A percentile compares a stretch with the other conserved stretches of the same genome.
Conservation (phyloP, 2,329 filamentous ascomycete species). For the Boeremia lycopersici region DNA sequence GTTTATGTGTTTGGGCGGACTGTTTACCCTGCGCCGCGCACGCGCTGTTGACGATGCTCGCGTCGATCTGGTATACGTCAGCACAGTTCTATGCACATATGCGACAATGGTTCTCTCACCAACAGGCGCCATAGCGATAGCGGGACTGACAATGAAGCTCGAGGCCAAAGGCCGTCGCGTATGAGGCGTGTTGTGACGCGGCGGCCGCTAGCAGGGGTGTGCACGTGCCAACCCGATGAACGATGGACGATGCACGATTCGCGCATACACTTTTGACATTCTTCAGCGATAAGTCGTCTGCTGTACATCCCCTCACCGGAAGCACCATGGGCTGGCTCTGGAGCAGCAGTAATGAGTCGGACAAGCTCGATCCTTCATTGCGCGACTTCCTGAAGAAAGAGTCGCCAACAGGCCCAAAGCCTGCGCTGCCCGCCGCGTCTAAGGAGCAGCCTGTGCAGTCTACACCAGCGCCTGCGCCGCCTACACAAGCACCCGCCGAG, state of each 20-base stretch:
- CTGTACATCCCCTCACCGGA: background rate
- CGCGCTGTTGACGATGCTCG: slow-evolving; percentile 62
- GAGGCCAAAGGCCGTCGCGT: slow-evolving; percentile 20
- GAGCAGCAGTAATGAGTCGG: slow-evolving; percentile 53
- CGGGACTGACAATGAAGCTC: slow-evolving; percentile 21
- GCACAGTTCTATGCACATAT: background rate
- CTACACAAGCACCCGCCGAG: slow-evolving; percentile 14
- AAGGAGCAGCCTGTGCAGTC: slow-evolving; percentile 34
- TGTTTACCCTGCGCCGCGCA: slow-evolving; percentile 62
- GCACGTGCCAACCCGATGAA: slow-evolving; percentile 14
- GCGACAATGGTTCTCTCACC: slow-evolving; percentile 23
- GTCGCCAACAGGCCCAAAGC: slow-evolving; percentile 71
- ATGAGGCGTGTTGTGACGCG: slow-evolving; percentile 27
- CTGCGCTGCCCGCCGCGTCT: slow-evolving; percentile 33
- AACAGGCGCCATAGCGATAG: slow-evolving; percentile 42
- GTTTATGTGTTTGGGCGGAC: slow-evolving; percentile 12
- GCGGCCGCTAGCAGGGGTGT: slow-evolving; percentile 16
- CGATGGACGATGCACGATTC: slow-evolving; percentile 18
- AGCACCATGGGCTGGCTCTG: slow-evolving; percentile 68
- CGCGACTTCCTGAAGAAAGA: slow-evolving; percentile 85
- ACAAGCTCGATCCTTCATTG: slow-evolving; percentile 81
- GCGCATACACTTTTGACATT: background rate
- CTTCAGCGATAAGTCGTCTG: background rate
- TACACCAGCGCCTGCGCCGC: slow-evolving; percentile 10
- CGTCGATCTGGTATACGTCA: slow-evolving; percentile 52